Evolutionary conservation across 495 filamentous ascomycete species (phyloP).

Genomic region (Tuber microsphaerosporum): DNA sequence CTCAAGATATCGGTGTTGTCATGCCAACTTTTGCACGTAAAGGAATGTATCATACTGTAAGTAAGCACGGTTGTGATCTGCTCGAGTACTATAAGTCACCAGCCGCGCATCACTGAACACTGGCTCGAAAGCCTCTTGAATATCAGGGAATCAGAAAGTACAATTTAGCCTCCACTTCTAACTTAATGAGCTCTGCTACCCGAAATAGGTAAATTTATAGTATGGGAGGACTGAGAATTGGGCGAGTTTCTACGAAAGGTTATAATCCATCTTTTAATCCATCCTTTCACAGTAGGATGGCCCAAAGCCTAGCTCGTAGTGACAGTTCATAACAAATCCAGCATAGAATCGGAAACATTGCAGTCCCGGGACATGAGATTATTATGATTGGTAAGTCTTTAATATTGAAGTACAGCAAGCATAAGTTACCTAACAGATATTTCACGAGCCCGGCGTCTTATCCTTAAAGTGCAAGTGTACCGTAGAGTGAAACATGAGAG

Average conservation of each 20-base stretch:
- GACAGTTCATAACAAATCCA: neutral
- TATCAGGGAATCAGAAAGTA: neutral
- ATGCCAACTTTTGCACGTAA: neutral
- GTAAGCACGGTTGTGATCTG: conserved; percentile 7
- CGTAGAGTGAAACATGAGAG: neutral
- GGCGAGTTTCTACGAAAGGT: neutral
- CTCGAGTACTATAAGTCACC: neutral
- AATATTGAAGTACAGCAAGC: neutral
- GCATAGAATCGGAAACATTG: neutral
- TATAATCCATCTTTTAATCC: neutral
- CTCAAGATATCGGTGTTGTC: conserved; percentile 18
- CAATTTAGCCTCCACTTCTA: neutral
- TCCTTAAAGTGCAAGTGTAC: neutral
- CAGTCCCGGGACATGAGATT: neutral
- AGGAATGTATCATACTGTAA: neutral
- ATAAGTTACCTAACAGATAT: neutral
- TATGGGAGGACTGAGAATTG: neutral
- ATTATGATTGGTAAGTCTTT: neutral
- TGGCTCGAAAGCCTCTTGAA: neutral
- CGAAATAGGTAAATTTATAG: neutral
- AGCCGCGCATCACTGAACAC: conserved; percentile 8
- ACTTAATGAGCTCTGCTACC: neutral
- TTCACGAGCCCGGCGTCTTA: neutral
- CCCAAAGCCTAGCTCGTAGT: neutral
- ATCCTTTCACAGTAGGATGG: neutral